Evolutionary conservation across 164 flowering plant species (phyloP).

Genomic region (Chloranthus sessilifolius): DNA sequence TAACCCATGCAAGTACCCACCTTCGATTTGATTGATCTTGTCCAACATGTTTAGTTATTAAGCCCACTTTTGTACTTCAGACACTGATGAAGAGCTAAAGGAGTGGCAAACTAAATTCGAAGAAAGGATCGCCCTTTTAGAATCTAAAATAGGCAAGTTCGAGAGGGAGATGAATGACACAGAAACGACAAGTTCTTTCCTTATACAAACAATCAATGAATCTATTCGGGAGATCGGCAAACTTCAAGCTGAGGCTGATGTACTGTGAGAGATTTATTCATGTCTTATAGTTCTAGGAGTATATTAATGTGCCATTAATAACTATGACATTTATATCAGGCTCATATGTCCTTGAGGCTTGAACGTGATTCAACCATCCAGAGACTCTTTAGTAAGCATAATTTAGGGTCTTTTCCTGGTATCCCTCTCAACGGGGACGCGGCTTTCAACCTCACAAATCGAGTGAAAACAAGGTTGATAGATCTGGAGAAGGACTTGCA

Average conservation of each 20-base stretch:
- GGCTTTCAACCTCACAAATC: conserved; percentile 52
- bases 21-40: too few relatives aligned
- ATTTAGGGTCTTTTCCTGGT: conserved; percentile 61
- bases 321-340: conserved; percentile 33
- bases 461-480: conserved; percentile 45
- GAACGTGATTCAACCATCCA: conserved; percentile 66
- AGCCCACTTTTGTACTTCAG: too few relatives aligned
- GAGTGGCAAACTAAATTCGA: conserved; percentile 91
- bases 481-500: conserved; percentile 65
- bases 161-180: conserved; percentile 65
- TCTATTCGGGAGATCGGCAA: conserved; percentile 54
- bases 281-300: too few relatives aligned
- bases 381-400: conserved; percentile 51
- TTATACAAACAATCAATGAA: conserved; percentile 25
- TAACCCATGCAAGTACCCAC: too few relatives aligned
- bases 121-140: conserved; percentile 54
- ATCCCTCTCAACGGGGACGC: conserved; percentile 60
- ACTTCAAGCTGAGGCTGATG: conserved; percentile 85
- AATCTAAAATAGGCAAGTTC: conserved; percentile 50
- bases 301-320: too few relatives aligned
- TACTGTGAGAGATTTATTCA: conserved; percentile 21
- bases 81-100: conserved; percentile 84
- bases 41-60: too few relatives aligned
- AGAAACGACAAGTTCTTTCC: conserved; percentile 31
- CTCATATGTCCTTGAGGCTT: conserved; percentile 43